Evolutionary conservation across 768 basidiomycete genomes (phyloP).

Genomic region (Lentinula edodes): DNA sequence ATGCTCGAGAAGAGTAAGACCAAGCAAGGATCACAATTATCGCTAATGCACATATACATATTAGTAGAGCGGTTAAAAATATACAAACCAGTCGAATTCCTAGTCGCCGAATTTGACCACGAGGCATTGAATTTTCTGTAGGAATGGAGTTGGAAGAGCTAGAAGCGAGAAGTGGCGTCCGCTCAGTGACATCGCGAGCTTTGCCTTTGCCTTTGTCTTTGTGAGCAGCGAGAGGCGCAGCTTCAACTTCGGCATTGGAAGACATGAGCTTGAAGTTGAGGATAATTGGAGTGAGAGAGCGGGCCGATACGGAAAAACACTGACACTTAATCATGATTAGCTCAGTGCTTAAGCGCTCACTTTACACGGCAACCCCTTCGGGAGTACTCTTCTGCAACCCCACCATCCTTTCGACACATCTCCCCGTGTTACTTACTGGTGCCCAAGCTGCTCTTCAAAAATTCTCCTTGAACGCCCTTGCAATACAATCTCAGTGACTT

Average conservation of each 20-base stretch:
- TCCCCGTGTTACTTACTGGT: too few relatives aligned
- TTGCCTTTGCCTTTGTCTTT: conserved; percentile 3
- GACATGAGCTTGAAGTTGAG: not conserved
- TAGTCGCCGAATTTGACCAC: conserved; percentile 23
- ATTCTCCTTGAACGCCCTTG: too few relatives aligned
- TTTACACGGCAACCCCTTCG: too few relatives aligned
- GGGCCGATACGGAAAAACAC: too few relatives aligned
- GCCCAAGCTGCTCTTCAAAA: too few relatives aligned
- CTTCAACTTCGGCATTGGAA: not conserved
- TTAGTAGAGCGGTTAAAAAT: conserved; percentile 51
- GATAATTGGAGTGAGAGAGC: not conserved
- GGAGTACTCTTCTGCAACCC: too few relatives aligned
- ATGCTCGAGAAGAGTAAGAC: conserved; percentile 57
- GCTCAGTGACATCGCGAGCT: not conserved
- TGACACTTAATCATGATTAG: too few relatives aligned
- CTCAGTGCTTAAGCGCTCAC: too few relatives aligned
- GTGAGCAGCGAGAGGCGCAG: not conserved
- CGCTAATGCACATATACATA: conserved; percentile 39
- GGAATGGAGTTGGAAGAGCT: not conserved
- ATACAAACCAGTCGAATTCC: conserved; percentile 36
- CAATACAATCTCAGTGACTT: too few relatives aligned
- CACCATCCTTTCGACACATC: too few relatives aligned
- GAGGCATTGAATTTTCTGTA: conserved; percentile 5
- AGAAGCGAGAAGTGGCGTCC: conserved; percentile 1
- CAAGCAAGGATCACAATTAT: conserved; percentile 50